Percentiles rank a stretch among this genome's conserved stretches.
Conservation (phyloP, 2,329 filamentous ascomycete species). For the Penicillium sp. region DNA sequence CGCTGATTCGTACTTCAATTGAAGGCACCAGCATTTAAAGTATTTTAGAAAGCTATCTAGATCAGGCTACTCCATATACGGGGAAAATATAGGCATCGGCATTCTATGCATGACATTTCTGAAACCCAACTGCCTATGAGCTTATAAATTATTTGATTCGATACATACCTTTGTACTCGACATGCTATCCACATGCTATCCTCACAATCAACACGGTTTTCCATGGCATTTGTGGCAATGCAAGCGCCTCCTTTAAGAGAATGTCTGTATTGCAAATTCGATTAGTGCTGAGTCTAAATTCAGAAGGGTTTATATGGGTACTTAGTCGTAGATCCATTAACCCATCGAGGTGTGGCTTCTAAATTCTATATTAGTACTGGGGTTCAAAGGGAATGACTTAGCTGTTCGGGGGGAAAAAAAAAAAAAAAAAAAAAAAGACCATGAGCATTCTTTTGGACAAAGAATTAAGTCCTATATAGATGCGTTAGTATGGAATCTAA, state of each 20-base stretch:
- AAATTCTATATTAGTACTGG: background rate
- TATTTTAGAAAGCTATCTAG: background rate
- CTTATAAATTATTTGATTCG: too few relatives aligned
- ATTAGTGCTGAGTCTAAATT: background rate
- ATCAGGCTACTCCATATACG: background rate
- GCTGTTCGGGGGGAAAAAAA: too few relatives aligned
- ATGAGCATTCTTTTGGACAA: background rate
- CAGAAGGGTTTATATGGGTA: background rate
- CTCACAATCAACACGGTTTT: too few relatives aligned
- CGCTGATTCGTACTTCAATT: conserved; percentile 6
- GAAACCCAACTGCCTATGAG: background rate
- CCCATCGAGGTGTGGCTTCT: background rate
- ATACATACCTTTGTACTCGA: too few relatives aligned
- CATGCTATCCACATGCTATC: too few relatives aligned
- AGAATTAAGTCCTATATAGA: background rate
- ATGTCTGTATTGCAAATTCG: background rate
- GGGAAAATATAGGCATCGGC: background rate
- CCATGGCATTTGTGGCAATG: background rate
- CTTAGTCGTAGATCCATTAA: background rate
- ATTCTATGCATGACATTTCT: background rate
- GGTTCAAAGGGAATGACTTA: background rate
- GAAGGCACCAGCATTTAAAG: conserved; percentile 5
- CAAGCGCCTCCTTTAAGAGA: background rate
- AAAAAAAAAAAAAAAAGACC: too few relatives aligned
- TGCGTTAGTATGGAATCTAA: background rate